Evolutionary conservation across 257 asterid species (phyloP).

Genomic region (Gentiana straminea): DNA sequence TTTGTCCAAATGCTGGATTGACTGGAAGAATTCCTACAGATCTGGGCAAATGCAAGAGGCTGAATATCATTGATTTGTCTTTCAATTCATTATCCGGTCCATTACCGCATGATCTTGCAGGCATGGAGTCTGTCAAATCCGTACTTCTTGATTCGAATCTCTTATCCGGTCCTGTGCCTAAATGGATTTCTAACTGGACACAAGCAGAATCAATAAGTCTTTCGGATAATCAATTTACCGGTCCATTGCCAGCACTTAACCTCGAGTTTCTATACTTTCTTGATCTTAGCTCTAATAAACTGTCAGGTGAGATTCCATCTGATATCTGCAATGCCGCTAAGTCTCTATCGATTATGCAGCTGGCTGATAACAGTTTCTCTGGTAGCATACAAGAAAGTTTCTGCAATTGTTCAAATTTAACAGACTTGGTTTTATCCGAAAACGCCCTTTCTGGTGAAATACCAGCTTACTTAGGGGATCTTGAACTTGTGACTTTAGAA

Average conservation of each 20-base stretch:
- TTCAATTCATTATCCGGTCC: constrained; percentile 49
- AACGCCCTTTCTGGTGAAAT: constrained; percentile 50
- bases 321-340: constrained; percentile 41
- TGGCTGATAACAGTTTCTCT: constrained; percentile 47
- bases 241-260: constrained; percentile 47
- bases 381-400: constrained; percentile 43
- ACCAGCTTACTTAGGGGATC: constrained; percentile 56
- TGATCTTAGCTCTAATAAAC: constrained; percentile 46
- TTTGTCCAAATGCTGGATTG: constrained; percentile 44
- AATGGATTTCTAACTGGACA: constrained; percentile 74
- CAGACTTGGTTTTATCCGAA: constrained; percentile 47
- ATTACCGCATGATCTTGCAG: constrained; percentile 42
- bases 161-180: constrained; percentile 53
- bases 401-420: constrained; percentile 35
- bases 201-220: constrained; percentile 28
- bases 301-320: constrained; percentile 43
- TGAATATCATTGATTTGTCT: constrained; percentile 42
- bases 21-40: constrained; percentile 49
- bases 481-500: constrained; percentile 44
- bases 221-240: constrained; percentile 47
- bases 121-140: constrained; percentile 35
- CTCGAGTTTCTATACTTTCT: constrained; percentile 36
- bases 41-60: constrained; percentile 46
- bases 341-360: constrained; percentile 24
- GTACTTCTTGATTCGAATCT: constrained; percentile 44